Evolutionary conservation across 371 early-diverging fungal species (phyloP), one percentile per base, ranked within the genome.

Genomic region (Rhizopus stolonifer): DNA sequence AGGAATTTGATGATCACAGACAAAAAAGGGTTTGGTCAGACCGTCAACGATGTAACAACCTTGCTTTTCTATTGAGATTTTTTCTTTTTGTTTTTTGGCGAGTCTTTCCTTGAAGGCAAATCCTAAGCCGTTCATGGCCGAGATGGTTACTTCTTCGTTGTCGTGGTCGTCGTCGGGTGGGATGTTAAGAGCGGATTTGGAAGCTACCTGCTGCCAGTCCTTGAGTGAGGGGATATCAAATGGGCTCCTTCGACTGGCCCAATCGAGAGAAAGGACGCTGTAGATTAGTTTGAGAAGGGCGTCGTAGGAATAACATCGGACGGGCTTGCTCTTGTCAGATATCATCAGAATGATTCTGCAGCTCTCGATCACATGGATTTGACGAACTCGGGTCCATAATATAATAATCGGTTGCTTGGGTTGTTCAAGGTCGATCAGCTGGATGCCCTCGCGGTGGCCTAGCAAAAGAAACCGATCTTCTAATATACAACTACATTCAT

Each of bases 251-350:
- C 25, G 26, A 19, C 31, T 10, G 0, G 49, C n/a, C 75, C 75
- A 75, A 32, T 64, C 54, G 3, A 73, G 24, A 5, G 38, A 33
- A 11, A 63, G 46, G 1, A 70, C 56, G 4, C 57, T 67, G 39
- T 73, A 71, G 9, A 63, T 54, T 0, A 73, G 57, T 18, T 59
- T 34, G 2, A 71, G 29, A 2, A 77, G 18, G 2, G 69, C 71
- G 40, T 70, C 68, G 2, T 68, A 59, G 1, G 71, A 73, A 40
- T 77, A 77, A 33, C 77, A 77, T 10, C 77, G 63, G 5, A 77
- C 66, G 46, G 71, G 68, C 15, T 67, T 66, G 46, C 63, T 58
- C n/a, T 73, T 52, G 1, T 67, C 70, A 9, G 67, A 58, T 15
- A 73, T 23, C 38, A 73, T 66, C 44, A 77, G 38, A 0, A 77